Evolutionary conservation across 768 basidiomycete genomes (phyloP).

Genomic region (Pleurotus tuber-regium): DNA sequence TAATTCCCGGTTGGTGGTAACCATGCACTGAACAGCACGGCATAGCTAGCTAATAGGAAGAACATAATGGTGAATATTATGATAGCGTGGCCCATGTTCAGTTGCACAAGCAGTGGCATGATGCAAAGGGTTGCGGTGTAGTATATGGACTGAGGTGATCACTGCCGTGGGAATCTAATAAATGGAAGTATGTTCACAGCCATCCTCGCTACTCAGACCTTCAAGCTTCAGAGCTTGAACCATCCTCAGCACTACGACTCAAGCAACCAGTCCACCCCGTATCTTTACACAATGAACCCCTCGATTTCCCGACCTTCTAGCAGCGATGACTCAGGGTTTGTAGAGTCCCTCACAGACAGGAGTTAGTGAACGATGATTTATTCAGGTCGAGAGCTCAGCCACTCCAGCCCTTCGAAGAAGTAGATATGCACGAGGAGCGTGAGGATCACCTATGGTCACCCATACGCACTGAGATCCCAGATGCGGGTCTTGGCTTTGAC

Average conservation of each 20-base stretch:
- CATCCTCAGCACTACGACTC: conserved; percentile 43
- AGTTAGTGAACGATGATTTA: not conserved
- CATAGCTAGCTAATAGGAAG: conserved; percentile 58
- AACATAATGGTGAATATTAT: conserved; percentile 47
- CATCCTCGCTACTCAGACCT: not conserved
- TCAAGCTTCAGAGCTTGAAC: too few species aligned
- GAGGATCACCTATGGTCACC: conserved; percentile 20
- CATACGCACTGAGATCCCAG: conserved; percentile 52
- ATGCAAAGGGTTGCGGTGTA: not conserved
- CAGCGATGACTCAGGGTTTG: conserved; percentile 32
- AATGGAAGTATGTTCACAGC: not conserved
- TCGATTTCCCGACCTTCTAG: conserved; percentile 11
- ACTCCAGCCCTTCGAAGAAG: not conserved
- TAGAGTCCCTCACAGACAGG: conserved; percentile 18
- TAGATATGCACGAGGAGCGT: conserved; percentile 19
- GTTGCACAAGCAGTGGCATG: conserved; percentile 12
- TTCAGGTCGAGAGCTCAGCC: conserved; percentile 9
- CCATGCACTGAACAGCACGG: conserved; percentile 64
- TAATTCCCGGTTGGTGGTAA: conserved; percentile 47
- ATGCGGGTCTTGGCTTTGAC: conserved; percentile 39
- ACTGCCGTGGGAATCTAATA: not conserved
- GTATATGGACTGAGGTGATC: not conserved
- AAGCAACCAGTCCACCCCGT: conserved; percentile 40
- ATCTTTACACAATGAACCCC: conserved; percentile 26
- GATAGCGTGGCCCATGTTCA: conserved; percentile 44